Evolutionary conservation across 108 stramenopile genomes (phyloP).

Genomic region (Nitzschia inconspicua): DNA sequence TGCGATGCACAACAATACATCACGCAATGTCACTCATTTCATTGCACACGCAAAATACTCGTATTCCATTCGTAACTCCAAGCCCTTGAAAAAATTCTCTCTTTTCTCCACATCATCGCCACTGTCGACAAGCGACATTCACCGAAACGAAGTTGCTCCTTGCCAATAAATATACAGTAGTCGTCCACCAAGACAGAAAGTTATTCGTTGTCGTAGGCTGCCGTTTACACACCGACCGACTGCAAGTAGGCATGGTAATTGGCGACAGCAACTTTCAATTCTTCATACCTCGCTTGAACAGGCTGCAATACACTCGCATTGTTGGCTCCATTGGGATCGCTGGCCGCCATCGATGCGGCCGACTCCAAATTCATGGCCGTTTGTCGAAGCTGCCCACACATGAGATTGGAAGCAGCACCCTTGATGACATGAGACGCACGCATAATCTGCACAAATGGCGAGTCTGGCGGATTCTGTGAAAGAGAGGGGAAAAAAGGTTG

Average conservation of each 20-base stretch:
- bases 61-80: background rate
- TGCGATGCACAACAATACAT: too few relatives aligned
- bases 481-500: too few relatives aligned
- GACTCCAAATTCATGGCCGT: constrained; percentile 69
- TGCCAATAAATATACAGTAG: too few relatives aligned
- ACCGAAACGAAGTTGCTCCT: too few relatives aligned
- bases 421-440: constrained; percentile 88
- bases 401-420: constrained; percentile 89
- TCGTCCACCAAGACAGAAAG: too few relatives aligned
- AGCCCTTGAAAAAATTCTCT: background rate
- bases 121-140: too few relatives aligned
- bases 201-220: too few relatives aligned
- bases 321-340: constrained; percentile 20
- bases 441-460: constrained; percentile 62
- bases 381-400: constrained; percentile 77
- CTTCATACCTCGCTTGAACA: constrained; percentile 43
- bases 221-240: constrained; percentile 47
- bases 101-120: too few relatives aligned
- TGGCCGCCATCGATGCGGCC: constrained; percentile 35
- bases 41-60: too few relatives aligned
- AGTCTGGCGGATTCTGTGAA: constrained; percentile 52
- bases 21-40: too few relatives aligned
- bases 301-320: background rate
- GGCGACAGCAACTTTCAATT: constrained; percentile 52
- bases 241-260: constrained; percentile 59